These are phyloP conservation scores for Madurella mycetomatis DNA, from an alignment of 2,329 filamentous ascomycete species.

Conservation along the genomic window DNA sequence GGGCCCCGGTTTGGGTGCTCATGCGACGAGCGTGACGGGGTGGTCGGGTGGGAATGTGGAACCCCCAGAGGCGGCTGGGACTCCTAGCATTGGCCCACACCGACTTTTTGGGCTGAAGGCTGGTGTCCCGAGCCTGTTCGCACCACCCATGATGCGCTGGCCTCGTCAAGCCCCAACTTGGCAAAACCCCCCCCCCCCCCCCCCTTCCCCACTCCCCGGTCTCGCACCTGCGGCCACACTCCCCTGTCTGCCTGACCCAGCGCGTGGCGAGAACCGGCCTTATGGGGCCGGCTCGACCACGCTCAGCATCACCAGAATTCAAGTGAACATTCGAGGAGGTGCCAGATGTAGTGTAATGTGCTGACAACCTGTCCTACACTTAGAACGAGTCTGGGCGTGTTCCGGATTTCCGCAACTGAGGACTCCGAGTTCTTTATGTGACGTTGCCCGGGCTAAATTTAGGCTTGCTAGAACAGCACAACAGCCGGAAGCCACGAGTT, in stretches of 20 bases:
- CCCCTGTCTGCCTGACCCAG: slow-evolving; percentile 15
- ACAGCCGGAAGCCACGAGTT: slow-evolving; percentile 5
- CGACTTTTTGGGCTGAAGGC: slow-evolving; percentile 26
- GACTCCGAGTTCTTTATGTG: slow-evolving; percentile 11
- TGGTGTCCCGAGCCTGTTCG: slow-evolving; percentile 15
- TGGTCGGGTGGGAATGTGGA: slow-evolving; percentile 10
- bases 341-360: not conserved
- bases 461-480: slow-evolving; percentile 17
- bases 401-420: slow-evolving; percentile 4
- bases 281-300: not conserved
- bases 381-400: slow-evolving; percentile 1
- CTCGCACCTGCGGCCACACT: slow-evolving; percentile 15
- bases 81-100: slow-evolving; percentile 19
- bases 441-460: slow-evolving; percentile 26
- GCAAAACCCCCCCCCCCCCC: slow-evolving; percentile 1
- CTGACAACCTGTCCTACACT: not conserved
- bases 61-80: not conserved
- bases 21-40: slow-evolving; percentile 7
- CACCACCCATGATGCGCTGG: slow-evolving; percentile 13
- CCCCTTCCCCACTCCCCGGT: slow-evolving; percentile 16
- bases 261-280: not conserved
- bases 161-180: slow-evolving; percentile 15
- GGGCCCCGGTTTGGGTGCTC: not conserved
- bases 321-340: not conserved
- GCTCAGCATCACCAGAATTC: not conserved